Evolutionary conservation across 1,284 basidiomycete species (phyloP).

Genomic region (Sphagnurus paluster): DNA sequence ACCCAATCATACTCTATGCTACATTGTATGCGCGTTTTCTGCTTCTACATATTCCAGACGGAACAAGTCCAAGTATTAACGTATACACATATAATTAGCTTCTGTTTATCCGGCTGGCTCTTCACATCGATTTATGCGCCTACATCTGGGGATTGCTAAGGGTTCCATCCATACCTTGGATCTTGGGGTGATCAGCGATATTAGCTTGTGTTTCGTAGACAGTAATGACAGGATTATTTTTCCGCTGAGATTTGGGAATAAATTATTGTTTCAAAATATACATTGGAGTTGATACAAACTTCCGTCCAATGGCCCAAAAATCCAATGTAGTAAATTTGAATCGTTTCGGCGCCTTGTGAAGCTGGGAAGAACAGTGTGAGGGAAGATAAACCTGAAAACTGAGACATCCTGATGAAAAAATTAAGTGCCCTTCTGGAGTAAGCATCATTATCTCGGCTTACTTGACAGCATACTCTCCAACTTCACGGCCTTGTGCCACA

Average conservation of each 20-base stretch:
- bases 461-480: conserved; percentile 78
- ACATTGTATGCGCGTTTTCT: too few species aligned
- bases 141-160: conserved; percentile 45
- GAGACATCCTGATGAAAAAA: conserved; percentile 54
- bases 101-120: too few species aligned
- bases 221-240: conserved; percentile 66
- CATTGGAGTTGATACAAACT: conserved; percentile 36
- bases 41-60: too few species aligned
- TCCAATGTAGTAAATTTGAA: conserved; percentile 73
- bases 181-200: conserved; percentile 77
- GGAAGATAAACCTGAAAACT: conserved; percentile 73
- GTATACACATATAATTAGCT: too few species aligned
- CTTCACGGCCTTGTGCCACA: conserved; percentile 64
- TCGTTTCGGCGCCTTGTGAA: conserved; percentile 71
- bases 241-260: conserved; percentile 46
- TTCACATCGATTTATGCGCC: background rate
- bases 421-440: conserved; percentile 1
- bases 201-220: conserved; percentile 83
- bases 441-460: conserved; percentile 22
- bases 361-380: conserved; percentile 75
- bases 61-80: conserved; percentile 7
- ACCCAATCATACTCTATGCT: conserved; percentile 1
- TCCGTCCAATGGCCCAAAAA: conserved; percentile 80
- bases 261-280: conserved; percentile 5
- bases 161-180: conserved; percentile 66